Evolutionary conservation across 2,329 filamentous ascomycete genomes (phyloP).

Genomic region (Parastagonospora avenae): DNA sequence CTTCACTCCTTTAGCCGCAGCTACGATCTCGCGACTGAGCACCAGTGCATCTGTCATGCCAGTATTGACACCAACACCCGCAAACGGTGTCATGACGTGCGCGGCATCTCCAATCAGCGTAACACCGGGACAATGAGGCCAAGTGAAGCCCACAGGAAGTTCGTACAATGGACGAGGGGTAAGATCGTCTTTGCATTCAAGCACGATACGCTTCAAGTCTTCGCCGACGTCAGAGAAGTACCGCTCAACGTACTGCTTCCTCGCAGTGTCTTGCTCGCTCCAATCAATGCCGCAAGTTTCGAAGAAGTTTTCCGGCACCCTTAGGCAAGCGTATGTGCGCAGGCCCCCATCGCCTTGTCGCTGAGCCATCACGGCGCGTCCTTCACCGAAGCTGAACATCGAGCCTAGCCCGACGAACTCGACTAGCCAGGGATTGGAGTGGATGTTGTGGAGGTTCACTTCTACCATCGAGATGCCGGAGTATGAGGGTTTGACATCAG

Average conservation of each 20-base stretch:
- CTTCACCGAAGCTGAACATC: conserved; percentile 44
- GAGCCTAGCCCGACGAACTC: conserved; percentile 52
- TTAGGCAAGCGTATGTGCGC: conserved; percentile 45
- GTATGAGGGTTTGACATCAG: conserved; percentile 51
- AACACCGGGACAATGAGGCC: conserved; percentile 55
- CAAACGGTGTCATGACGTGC: conserved; percentile 64
- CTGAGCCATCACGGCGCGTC: conserved; percentile 49
- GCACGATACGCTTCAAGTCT: conserved; percentile 26
- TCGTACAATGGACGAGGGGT: conserved; percentile 53
- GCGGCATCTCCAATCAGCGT: conserved; percentile 66
- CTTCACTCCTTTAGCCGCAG: conserved; percentile 23
- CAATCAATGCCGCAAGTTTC: conserved; percentile 54
- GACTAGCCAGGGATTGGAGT: conserved; percentile 50
- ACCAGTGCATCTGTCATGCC: conserved; percentile 61
- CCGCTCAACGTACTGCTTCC: conserved; percentile 24
- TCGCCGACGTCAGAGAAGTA: conserved; percentile 44
- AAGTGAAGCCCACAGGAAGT: conserved; percentile 59
- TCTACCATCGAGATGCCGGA: conserved; percentile 54
- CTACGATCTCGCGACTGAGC: conserved; percentile 46
- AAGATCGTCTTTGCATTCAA: conserved; percentile 20
- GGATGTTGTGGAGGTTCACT: conserved; percentile 52
- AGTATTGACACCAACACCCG: conserved; percentile 65
- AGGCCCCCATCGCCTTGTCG: conserved; percentile 58
- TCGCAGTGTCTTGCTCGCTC: conserved; percentile 44
- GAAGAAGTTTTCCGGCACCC: conserved; percentile 47